These are phyloP conservation scores for Stentor coeruleus DNA, from an alignment of 73 alveolate genomes.

Conservation along the genomic window DNA sequence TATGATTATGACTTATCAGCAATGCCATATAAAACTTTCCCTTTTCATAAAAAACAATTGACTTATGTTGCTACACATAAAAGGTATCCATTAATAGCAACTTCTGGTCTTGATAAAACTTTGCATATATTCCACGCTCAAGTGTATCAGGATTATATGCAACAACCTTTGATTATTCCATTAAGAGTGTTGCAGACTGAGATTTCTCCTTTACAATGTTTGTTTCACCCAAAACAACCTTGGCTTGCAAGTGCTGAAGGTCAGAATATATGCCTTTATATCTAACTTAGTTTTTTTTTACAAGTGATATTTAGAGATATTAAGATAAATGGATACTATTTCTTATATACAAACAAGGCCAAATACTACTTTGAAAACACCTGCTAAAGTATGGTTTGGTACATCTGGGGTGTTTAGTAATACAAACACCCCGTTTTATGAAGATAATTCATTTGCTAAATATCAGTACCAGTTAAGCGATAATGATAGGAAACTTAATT, in stretches of 20 bases:
- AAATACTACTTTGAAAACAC: neutral
- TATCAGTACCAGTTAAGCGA: neutral
- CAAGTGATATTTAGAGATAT: too few species aligned
- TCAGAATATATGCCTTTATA: conserved; percentile 17
- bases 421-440: neutral
- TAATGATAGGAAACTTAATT: neutral
- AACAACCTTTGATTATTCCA: conserved; percentile 83
- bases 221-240: conserved; percentile 84
- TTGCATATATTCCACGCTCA: conserved; percentile 77
- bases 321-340: too few species aligned
- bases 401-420: neutral
- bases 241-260: conserved; percentile 91
- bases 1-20: conserved; percentile 90
- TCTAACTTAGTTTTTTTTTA: neutral
- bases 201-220: conserved; percentile 41
- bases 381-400: neutral
- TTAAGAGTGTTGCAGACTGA: conserved; percentile 62
- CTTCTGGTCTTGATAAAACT: conserved; percentile 74
- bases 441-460: neutral
- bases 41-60: conserved; percentile 84
- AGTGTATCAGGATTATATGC: conserved; percentile 67
- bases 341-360: neutral
- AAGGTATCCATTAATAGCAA: conserved; percentile 58
- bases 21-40: conserved; percentile 89
- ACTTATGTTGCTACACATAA: conserved; percentile 53